Conservation (phyloP, 768 basidiomycete genomes). For the Phlegmacium glaucopus region DNA sequence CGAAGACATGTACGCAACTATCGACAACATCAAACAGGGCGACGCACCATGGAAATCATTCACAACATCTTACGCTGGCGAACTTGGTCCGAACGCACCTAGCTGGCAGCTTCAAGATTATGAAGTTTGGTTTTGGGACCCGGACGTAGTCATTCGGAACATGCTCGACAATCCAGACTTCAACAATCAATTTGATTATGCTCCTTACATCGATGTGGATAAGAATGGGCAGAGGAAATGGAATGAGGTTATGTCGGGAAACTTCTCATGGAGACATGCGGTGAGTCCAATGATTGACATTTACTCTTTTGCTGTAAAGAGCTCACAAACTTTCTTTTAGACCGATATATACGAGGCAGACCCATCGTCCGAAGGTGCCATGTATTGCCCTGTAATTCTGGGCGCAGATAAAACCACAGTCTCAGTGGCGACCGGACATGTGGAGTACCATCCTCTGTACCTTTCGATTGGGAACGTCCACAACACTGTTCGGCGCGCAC, state of each 20-base stretch:
- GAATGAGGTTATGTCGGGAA: constrained; percentile 31
- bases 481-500: constrained; percentile 6
- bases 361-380: background rate
- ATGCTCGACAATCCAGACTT: constrained; percentile 28
- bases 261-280: constrained; percentile 27
- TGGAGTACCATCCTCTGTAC: constrained; percentile 11
- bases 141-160: constrained; percentile 15
- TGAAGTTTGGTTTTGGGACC: constrained; percentile 22
- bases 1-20: constrained; percentile 15
- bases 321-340: background rate
- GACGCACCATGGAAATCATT: constrained; percentile 7
- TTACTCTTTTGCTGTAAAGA: background rate
- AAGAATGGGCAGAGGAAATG: background rate
- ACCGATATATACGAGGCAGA: background rate
- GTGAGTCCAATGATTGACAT: background rate
- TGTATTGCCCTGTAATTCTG: constrained; percentile 12
- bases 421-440: constrained; percentile 9
- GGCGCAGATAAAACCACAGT: constrained; percentile 16
- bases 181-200: constrained; percentile 19
- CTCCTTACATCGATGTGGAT: constrained; percentile 18
- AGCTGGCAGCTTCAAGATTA: constrained; percentile 18
- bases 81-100: constrained; percentile 8
- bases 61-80: constrained; percentile 4
- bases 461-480: constrained; percentile 10
- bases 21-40: constrained; percentile 17